Conservation (phyloP, 164 flowering plant species). For the Berberis thunbergii region DNA sequence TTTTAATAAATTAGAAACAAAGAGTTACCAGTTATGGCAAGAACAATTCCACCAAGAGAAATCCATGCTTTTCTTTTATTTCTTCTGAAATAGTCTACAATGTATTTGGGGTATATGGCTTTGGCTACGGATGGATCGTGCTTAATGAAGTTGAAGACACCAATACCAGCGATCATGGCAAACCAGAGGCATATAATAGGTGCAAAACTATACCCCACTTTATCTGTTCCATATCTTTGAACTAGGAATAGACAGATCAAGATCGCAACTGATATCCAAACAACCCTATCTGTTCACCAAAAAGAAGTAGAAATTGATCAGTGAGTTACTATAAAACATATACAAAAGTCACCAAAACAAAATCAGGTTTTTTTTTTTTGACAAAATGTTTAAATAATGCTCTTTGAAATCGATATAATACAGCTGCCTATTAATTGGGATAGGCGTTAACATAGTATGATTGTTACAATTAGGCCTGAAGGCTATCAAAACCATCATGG, state of each 20-base stretch:
- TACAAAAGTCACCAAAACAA: no score
- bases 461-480: no score
- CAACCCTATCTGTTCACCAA: slow-evolving; percentile 27
- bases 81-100: slow-evolving; percentile 48
- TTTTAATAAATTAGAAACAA: no score
- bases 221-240: slow-evolving; percentile 75
- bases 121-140: slow-evolving; percentile 40
- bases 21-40: slow-evolving; percentile 40
- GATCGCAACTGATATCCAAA: slow-evolving; percentile 40
- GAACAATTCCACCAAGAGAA: slow-evolving; percentile 66
- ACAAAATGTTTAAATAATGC: no score
- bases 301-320: not conserved
- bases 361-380: no score
- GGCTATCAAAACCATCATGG: no score
- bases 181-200: slow-evolving; percentile 66
- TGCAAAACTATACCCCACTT: slow-evolving; percentile 68
- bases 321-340: not conserved
- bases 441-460: no score
- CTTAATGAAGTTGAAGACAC: slow-evolving; percentile 47
- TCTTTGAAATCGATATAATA: no score
- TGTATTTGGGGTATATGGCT: slow-evolving; percentile 50
- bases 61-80: slow-evolving; percentile 53
- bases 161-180: slow-evolving; percentile 31
- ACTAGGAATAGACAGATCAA: slow-evolving; percentile 32
- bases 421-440: no score